Percentiles rank a stretch among this genome's conserved stretches.
Conservation (phyloP, 495 filamentous ascomycete species). For the Tirmania nivea region DNA sequence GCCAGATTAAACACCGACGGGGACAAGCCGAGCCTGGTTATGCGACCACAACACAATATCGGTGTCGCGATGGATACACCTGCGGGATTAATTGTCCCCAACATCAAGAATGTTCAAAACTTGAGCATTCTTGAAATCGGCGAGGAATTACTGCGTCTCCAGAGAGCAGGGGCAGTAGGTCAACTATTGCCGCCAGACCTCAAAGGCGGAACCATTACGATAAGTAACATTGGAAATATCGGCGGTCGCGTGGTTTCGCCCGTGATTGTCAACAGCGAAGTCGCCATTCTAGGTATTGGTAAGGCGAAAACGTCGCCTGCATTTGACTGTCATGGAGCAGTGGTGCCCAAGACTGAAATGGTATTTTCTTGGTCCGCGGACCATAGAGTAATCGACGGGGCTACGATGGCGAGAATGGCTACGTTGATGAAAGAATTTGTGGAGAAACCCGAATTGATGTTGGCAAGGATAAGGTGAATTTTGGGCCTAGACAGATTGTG, state of each 20-base stretch:
- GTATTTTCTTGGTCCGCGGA: slow-evolving; percentile 97
- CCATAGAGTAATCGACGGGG: slow-evolving; percentile 85
- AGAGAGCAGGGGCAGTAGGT: slow-evolving; percentile 43
- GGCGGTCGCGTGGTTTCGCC: slow-evolving; percentile 82
- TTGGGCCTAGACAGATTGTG: slow-evolving; percentile 6
- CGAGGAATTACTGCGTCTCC: slow-evolving; percentile 50
- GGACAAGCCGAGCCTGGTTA: slow-evolving; percentile 44
- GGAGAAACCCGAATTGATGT: slow-evolving; percentile 69
- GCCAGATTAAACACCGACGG: slow-evolving; percentile 44
- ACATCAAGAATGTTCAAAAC: slow-evolving; percentile 61
- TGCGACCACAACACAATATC: slow-evolving; percentile 75
- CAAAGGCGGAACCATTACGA: slow-evolving; percentile 72
- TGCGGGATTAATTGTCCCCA: slow-evolving; percentile 75
- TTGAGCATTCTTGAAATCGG: slow-evolving; percentile 58
- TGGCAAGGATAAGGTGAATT: slow-evolving; percentile 30
- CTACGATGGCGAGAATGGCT: slow-evolving; percentile 76
- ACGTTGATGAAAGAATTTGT: slow-evolving; percentile 52
- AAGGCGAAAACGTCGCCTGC: slow-evolving; percentile 49
- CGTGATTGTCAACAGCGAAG: slow-evolving; percentile 70
- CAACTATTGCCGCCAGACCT: slow-evolving; percentile 60
- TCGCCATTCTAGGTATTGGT: slow-evolving; percentile 81
- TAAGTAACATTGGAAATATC: slow-evolving; percentile 94
- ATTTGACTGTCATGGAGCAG: slow-evolving; percentile 31
- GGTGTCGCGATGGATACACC: slow-evolving; percentile 94
- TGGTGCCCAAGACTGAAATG: slow-evolving; percentile 43